A percentile compares a stretch with the other conserved stretches of the same genome.
These are phyloP conservation scores for Aspergillus pseudonomiae DNA, from an alignment of 2,329 filamentous ascomycete genomes.

Conservation along the genomic window DNA sequence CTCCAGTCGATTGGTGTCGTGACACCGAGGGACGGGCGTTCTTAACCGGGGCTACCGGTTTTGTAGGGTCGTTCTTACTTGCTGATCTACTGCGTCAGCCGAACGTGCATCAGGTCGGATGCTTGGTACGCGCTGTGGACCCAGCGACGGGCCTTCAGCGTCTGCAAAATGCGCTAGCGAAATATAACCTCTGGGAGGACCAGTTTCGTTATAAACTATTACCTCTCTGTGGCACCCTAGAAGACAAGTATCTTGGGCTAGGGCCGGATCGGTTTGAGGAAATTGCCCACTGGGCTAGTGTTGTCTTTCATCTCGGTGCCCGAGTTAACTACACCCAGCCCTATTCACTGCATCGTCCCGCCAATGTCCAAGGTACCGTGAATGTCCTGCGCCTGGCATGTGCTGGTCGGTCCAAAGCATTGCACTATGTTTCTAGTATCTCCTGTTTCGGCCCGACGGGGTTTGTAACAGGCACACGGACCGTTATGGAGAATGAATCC, in stretches of 20 bases:
- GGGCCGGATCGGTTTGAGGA: constrained; percentile 15
- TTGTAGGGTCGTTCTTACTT: constrained; percentile 75
- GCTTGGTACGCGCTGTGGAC: constrained; percentile 70
- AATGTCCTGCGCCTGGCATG: constrained; percentile 72
- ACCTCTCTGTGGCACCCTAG: constrained; percentile 62
- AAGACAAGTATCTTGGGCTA: constrained; percentile 62
- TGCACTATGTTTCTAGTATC: constrained; percentile 32
- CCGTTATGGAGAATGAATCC: constrained; percentile 24
- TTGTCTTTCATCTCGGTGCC: constrained; percentile 77
- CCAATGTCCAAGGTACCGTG: constrained; percentile 75
- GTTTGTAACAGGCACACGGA: constrained; percentile 19
- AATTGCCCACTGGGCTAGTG: constrained; percentile 65
- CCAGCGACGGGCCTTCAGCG: constrained; percentile 21
- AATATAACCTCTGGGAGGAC: constrained; percentile 17
- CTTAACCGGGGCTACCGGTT: constrained; percentile 81
- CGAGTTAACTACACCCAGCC: constrained; percentile 72
- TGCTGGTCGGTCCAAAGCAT: constrained; percentile 20
- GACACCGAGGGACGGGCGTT: constrained; percentile 56
- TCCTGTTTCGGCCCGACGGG: constrained; percentile 29
- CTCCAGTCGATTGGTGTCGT: constrained; percentile 21
- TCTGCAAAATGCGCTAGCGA: constrained; percentile 9
- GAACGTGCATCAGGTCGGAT: constrained; percentile 62
- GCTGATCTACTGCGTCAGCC: constrained; percentile 65
- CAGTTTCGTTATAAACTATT: neutral
- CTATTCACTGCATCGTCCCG: constrained; percentile 67